A percentile compares a stretch with the other conserved stretches of the same genome.
Conservation (phyloP, 257 asterid genomes). For the Nicotiana tomentosiformis region DNA sequence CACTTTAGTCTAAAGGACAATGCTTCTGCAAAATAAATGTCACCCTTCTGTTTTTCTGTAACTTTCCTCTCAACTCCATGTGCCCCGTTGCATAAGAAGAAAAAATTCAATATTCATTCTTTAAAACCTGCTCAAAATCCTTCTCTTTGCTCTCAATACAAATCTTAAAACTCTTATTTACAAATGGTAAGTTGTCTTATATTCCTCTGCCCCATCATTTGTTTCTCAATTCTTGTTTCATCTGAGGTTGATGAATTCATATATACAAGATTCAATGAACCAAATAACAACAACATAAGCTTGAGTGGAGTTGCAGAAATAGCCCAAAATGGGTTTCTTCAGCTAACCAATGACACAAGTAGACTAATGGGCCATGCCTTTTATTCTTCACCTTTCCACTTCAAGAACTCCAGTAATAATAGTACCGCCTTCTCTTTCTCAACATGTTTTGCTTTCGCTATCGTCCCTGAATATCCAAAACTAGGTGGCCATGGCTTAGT, state of each 20-base stretch:
- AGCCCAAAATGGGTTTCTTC: constrained; percentile 32
- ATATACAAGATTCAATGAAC: constrained; percentile 6
- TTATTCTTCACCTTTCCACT: constrained; percentile 36
- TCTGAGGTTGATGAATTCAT: neutral
- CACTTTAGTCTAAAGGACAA: neutral
- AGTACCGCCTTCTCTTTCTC: constrained; percentile 45
- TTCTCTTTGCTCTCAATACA: too few species aligned
- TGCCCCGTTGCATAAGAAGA: neutral
- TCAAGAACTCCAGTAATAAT: constrained; percentile 37
- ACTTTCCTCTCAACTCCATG: neutral
- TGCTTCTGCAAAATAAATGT: neutral
- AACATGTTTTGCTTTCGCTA: constrained; percentile 46
- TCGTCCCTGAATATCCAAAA: constrained; percentile 52
- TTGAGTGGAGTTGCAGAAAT: constrained; percentile 37
- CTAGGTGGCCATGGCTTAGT: constrained; percentile 69
- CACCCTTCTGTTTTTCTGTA: neutral
- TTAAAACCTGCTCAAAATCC: neutral
- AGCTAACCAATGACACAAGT: constrained; percentile 43
- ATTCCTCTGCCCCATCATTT: neutral
- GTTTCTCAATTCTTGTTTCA: neutral
- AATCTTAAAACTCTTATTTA: neutral
- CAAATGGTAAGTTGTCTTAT: neutral
- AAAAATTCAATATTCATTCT: neutral
- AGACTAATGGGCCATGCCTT: constrained; percentile 51
- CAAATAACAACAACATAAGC: constrained; percentile 2